Evolutionary conservation across 1,284 basidiomycete species (phyloP).

Genomic region (Apiotrichum domesticum): DNA sequence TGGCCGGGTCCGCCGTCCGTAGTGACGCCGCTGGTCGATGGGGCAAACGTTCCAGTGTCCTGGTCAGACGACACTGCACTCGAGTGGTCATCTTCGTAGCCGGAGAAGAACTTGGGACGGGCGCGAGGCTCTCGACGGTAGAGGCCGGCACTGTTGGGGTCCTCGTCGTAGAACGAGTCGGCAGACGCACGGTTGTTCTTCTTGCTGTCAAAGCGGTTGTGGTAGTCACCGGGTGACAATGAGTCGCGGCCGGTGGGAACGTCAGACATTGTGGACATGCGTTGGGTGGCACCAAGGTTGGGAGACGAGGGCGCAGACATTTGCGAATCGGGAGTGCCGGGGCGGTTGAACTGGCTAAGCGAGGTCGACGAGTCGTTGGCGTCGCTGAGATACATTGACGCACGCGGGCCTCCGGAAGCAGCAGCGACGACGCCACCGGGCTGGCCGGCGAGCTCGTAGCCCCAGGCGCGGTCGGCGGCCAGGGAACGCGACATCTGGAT

Average conservation of each 20-base stretch:
- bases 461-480: conserved; percentile 69
- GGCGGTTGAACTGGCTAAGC: conserved; percentile 49
- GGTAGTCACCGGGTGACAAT: conserved; percentile 24
- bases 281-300: conserved; percentile 19
- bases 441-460: conserved; percentile 37
- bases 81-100: conserved; percentile 55
- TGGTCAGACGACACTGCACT: conserved; percentile 46
- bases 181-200: conserved; percentile 36
- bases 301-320: conserved; percentile 33
- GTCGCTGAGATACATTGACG: conserved; percentile 31
- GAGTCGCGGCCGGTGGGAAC: conserved; percentile 4
- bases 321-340: conserved; percentile 37
- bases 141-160: conserved; percentile 26
- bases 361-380: conserved; percentile 26
- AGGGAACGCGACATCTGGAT: conserved; percentile 63
- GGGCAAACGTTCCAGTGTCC: conserved; percentile 31
- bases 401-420: not conserved
- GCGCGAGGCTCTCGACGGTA: conserved; percentile 16
- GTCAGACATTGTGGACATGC: conserved; percentile 9
- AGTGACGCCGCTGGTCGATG: conserved; percentile 2
- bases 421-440: not conserved
- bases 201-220: conserved; percentile 38
- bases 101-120: conserved; percentile 51
- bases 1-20: conserved; percentile 2
- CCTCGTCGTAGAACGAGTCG: conserved; percentile 47